phyloP scores from a whole-genome alignment of 2,329 filamentous ascomycete species.

The Cordyceps pruinosa region DNA sequence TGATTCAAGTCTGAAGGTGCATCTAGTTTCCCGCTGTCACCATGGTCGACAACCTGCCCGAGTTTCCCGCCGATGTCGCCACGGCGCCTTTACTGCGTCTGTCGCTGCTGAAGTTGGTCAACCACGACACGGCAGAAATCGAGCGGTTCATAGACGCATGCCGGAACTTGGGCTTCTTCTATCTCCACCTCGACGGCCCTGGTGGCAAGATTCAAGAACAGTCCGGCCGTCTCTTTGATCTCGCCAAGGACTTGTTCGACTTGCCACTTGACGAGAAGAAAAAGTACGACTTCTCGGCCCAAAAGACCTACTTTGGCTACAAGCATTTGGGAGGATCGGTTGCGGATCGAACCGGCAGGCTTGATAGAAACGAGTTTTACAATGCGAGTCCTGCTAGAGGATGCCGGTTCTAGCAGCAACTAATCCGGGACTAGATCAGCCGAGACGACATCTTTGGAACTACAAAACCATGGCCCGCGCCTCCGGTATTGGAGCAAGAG shows the following conservation, averaged over 20 bases:
- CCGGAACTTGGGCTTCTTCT: conserved; percentile 9
- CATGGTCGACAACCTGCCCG: neutral
- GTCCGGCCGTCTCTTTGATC: neutral
- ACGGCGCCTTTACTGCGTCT: conserved; percentile 6
- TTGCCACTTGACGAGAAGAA: conserved; percentile 5
- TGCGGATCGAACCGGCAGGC: neutral
- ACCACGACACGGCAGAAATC: neutral
- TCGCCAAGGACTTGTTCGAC: conserved; percentile 3
- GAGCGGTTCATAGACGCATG: neutral
- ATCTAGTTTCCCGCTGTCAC: neutral
- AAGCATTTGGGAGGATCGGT: neutral
- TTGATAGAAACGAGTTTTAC: conserved; percentile 11
- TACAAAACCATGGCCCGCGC: conserved; percentile 4
- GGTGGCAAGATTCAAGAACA: neutral
- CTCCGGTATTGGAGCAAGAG: neutral
- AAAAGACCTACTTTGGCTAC: conserved; percentile 10
- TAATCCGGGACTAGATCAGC: neutral
- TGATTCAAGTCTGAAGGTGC: neutral
- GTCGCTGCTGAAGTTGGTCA: conserved; percentile 4
- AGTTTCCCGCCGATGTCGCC: conserved; percentile 4
- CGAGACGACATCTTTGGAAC: conserved; percentile 7
- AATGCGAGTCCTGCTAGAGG: neutral
- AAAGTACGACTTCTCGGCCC: conserved; percentile 2
- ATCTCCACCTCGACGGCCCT: neutral
- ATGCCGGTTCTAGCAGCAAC: neutral